phyloP scores from a whole-genome alignment of 257 asterid genomes.

The Capsicum chinense region DNA sequence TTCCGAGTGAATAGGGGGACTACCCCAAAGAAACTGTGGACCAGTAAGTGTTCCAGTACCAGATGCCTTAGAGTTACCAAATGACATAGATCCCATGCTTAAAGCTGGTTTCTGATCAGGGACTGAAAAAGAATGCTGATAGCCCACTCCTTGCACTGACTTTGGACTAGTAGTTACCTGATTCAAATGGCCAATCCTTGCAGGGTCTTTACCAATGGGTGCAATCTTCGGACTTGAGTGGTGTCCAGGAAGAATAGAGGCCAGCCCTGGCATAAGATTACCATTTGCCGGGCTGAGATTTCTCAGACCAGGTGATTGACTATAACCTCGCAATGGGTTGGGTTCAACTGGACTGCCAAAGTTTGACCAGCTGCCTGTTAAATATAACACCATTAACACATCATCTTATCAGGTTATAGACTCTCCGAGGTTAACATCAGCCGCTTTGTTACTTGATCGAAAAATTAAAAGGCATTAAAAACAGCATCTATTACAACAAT shows the following conservation, averaged over 20 bases:
- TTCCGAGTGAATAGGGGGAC: conserved; percentile 75
- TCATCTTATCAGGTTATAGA: conserved; percentile 17
- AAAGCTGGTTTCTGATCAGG: conserved; percentile 57
- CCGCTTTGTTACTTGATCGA: neutral
- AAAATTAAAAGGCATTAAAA: neutral
- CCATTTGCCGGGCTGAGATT: conserved; percentile 65
- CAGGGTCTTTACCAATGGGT: conserved; percentile 84
- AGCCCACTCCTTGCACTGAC: conserved; percentile 39
- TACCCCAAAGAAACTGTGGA: conserved; percentile 97
- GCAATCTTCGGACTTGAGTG: conserved; percentile 78
- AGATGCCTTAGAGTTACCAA: conserved; percentile 61
- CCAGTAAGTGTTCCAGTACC: conserved; percentile 89
- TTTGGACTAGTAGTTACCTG: conserved; percentile 35
- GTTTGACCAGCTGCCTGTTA: conserved; percentile 81
- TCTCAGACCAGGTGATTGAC: conserved; percentile 63
- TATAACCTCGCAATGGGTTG: conserved; percentile 58
- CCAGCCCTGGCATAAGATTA: conserved; percentile 74
- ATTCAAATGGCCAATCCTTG: conserved; percentile 53
- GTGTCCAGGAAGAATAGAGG: conserved; percentile 78
- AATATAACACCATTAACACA: neutral
- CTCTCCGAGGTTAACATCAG: conserved; percentile 4
- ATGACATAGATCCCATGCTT: conserved; percentile 60
- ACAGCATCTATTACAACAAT: neutral
- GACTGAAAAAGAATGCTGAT: conserved; percentile 52
- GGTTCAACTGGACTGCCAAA: conserved; percentile 86